phyloP scores from a whole-genome alignment of 2,329 filamentous ascomycete species.

The Calonectria honghensis region DNA sequence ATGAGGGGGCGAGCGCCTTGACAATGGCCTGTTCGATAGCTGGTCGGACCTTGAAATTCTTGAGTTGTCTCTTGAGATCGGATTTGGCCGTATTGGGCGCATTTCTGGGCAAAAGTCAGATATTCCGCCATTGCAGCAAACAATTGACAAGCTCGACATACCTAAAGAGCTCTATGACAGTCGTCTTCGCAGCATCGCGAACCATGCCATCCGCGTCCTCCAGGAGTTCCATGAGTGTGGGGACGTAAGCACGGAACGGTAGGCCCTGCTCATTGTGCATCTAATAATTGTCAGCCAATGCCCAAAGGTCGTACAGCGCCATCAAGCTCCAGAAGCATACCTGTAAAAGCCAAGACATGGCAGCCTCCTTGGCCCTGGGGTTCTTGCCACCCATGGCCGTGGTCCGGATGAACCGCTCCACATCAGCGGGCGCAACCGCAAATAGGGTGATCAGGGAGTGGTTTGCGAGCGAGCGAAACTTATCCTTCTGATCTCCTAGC shows the following conservation, averaged over 20 bases:
- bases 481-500: constrained; percentile 91
- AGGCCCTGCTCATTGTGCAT: constrained; percentile 89
- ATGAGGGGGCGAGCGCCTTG: constrained; percentile 78
- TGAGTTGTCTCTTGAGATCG: constrained; percentile 90
- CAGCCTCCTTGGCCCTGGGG: constrained; percentile 87
- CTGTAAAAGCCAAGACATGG: constrained; percentile 89
- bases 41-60: constrained; percentile 88
- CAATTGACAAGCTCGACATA: constrained; percentile 61
- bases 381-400: constrained; percentile 87
- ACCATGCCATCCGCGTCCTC: constrained; percentile 94
- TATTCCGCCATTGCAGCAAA: neutral
- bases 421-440: constrained; percentile 80
- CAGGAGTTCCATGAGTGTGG: constrained; percentile 87
- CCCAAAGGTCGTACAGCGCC: neutral
- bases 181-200: constrained; percentile 87
- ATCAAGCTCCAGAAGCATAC: constrained; percentile 63
- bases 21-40: constrained; percentile 90
- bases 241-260: constrained; percentile 89
- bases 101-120: constrained; percentile 68
- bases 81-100: constrained; percentile 90
- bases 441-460: constrained; percentile 88
- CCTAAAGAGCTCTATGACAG: constrained; percentile 91
- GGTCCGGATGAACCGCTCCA: constrained; percentile 87
- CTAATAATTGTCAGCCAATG: constrained; percentile 61
- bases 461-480: constrained; percentile 83